Base-by-base conservation (phyloP, 2,329 filamentous ascomycete species). In the Penicillium vulpinum region DNA sequence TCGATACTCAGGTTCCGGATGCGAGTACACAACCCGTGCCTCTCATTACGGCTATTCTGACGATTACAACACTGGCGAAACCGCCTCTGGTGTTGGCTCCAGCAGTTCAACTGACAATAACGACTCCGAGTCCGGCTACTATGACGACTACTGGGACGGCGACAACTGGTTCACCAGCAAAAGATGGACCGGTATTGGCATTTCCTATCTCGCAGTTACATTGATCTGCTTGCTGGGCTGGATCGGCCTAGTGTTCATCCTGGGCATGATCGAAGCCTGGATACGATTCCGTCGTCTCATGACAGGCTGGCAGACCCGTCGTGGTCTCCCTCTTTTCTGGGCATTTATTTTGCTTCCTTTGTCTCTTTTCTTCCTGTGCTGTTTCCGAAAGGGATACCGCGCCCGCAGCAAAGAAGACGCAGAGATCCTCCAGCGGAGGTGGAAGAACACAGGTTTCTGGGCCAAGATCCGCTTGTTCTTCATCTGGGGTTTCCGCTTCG, bases 251-350 rank as follows among this genome's bases (percentile, higher is more conserved):
- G 61, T 60, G 29, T 60, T 72, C 48, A 58, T 72, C 28, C 44
- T 62, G 3, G 70, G 70, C 26, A 63, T 72, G 38, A 54, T 72
- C 26, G 70, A 72, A 48, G 65, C 61, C 39, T 72, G 67, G 56
- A 47, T 72, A 5, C 67, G 68, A 18, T 72, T 72, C 58, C 67
- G 68, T 45, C 67, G 69, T 5, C 60, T 72, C 22, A 71, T 71
- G 68, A 70, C 62, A 4, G 70, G 70, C 47, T 72, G 69, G 70
- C 69, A 71, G 44, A 67, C 70, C 4, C 64, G 69, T 1, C 69
- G 70, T n/a, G 70, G 70, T 3, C 39, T 72, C 3, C 70, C 70
- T 2, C 54, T 71, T 10, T 68, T 61, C 47, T 72, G 70, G 70
- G 60, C 62, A 10, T 54, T 72, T 35, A 57, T 59, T 1, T 51